Conservation (phyloP, 2,329 filamentous ascomycete species). For the Xylaria arbuscula region DNA sequence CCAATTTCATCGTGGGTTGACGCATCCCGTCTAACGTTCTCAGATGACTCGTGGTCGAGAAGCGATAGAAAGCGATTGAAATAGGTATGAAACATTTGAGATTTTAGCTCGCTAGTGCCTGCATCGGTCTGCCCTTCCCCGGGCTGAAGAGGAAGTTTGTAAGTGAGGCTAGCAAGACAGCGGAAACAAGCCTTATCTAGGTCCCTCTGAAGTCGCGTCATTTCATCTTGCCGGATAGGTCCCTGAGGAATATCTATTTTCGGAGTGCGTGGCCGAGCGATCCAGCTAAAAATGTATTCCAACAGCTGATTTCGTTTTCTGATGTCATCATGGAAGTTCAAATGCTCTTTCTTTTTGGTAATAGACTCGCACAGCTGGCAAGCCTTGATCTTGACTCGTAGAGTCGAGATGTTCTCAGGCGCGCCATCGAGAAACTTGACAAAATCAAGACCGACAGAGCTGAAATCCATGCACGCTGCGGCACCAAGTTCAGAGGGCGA, state of each 20-base stretch:
- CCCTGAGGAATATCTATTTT: slow-evolving; percentile 55
- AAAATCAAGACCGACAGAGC: slow-evolving; percentile 71
- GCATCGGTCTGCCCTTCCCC: slow-evolving; percentile 73
- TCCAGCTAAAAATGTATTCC: slow-evolving; percentile 76
- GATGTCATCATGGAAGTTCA: slow-evolving; percentile 76
- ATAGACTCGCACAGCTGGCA: slow-evolving; percentile 75
- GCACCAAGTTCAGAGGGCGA: slow-evolving; percentile 71
- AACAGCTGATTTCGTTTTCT: slow-evolving; percentile 75
- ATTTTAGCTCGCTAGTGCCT: slow-evolving; percentile 74
- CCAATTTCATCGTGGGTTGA: slow-evolving; percentile 63
- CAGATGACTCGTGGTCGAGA: slow-evolving; percentile 66
- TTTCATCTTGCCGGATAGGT: slow-evolving; percentile 66
- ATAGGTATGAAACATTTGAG: slow-evolving; percentile 77
- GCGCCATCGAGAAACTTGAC: slow-evolving; percentile 73
- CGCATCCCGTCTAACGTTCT: slow-evolving; percentile 58
- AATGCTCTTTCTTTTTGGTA: slow-evolving; percentile 73
- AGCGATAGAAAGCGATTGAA: slow-evolving; percentile 76
- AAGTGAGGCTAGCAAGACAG: slow-evolving; percentile 73
- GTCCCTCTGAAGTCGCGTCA: slow-evolving; percentile 69
- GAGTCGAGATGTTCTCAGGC: slow-evolving; percentile 64
- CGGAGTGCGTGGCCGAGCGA: slow-evolving; percentile 68
- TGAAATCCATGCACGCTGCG: slow-evolving; percentile 72
- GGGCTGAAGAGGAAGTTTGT: slow-evolving; percentile 73
- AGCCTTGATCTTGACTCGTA: slow-evolving; percentile 75
- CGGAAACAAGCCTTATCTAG: slow-evolving; percentile 73